Percentiles rank a stretch among this genome's conserved stretches.
These are phyloP conservation scores for Acanthamoeba castellanii DNA, from an alignment of 208 protist species.

Conservation along the genomic window DNA sequence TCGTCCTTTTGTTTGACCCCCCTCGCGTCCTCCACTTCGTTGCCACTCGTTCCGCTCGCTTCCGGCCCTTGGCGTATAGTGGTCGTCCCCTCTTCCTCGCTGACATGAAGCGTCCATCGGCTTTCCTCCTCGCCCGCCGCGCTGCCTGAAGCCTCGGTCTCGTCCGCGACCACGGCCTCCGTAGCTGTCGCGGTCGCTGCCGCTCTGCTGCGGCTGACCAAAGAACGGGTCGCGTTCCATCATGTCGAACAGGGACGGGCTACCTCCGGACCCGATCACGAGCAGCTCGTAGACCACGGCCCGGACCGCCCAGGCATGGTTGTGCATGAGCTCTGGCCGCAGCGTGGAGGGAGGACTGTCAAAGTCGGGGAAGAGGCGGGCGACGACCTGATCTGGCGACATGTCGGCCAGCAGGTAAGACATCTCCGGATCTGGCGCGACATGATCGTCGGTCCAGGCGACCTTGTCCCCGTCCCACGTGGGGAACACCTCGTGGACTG, in stretches of 20 bases:
- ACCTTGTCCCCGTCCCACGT: background rate
- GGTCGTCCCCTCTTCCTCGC: too few species aligned
- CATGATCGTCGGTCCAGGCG: slow-evolving; percentile 23
- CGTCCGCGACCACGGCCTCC: too few species aligned
- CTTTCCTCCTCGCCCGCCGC: too few species aligned
- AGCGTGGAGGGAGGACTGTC: background rate
- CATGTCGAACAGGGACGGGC: background rate
- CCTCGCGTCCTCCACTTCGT: too few species aligned
- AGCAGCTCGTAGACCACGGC: slow-evolving; percentile 54
- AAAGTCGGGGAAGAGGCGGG: slow-evolving; percentile 5
- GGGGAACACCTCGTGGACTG: slow-evolving; percentile 29
- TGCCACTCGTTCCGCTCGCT: too few species aligned
- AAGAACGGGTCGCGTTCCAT: slow-evolving; percentile 33
- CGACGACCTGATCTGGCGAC: background rate
- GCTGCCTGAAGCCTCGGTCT: too few species aligned
- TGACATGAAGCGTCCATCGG: too few species aligned
- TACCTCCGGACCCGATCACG: background rate
- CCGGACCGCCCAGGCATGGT: slow-evolving; percentile 30
- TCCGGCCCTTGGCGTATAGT: too few species aligned
- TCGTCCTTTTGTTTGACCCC: too few species aligned
- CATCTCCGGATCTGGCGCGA: background rate
- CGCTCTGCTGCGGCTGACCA: too few species aligned
- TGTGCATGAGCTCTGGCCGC: background rate
- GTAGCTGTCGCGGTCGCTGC: too few species aligned
- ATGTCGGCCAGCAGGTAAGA: background rate